Conservation (phyloP, 192 early-diverging fungal genomes). For the Phycomyces blakesleeanus region DNA sequence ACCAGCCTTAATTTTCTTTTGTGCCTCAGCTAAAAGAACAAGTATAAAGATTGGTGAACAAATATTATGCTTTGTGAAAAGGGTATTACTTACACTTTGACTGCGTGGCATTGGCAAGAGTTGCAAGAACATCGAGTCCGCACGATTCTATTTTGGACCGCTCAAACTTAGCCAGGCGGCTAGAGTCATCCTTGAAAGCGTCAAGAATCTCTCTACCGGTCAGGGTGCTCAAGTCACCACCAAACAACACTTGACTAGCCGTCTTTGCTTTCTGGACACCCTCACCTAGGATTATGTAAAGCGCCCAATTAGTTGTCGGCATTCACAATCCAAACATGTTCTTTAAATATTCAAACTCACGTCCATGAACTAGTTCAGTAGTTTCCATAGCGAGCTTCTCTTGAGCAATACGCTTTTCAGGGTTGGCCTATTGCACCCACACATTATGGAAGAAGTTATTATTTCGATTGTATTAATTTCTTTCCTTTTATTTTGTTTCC, state of each 20-base stretch:
- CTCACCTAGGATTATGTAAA: conserved; percentile 31
- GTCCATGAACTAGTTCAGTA: conserved; percentile 88
- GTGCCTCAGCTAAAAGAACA: conserved; percentile 59
- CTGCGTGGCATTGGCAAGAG: conserved; percentile 55
- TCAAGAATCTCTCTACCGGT: conserved; percentile 55
- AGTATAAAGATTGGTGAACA: neutral
- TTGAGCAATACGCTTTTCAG: conserved; percentile 74
- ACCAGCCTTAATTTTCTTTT: conserved; percentile 70
- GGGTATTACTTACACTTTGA: conserved; percentile 58
- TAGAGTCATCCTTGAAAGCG: conserved; percentile 68
- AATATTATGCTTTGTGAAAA: neutral
- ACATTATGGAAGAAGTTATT: too few relatives aligned
- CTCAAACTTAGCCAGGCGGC: conserved; percentile 48
- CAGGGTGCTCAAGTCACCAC: conserved; percentile 43
- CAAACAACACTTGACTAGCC: conserved; percentile 76
- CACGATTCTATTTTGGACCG: conserved; percentile 40
- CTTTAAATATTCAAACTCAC: conserved; percentile 26
- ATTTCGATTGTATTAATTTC: too few relatives aligned
- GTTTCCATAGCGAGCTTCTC: conserved; percentile 73
- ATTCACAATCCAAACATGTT: neutral
- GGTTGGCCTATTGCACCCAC: conserved; percentile 32
- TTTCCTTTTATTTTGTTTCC: too few relatives aligned
- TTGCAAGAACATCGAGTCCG: conserved; percentile 56
- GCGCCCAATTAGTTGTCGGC: too few relatives aligned
- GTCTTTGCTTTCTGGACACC: conserved; percentile 63